Conservation (phyloP, 2,329 filamentous ascomycete genomes). For the Aspergillus uvarum region DNA sequence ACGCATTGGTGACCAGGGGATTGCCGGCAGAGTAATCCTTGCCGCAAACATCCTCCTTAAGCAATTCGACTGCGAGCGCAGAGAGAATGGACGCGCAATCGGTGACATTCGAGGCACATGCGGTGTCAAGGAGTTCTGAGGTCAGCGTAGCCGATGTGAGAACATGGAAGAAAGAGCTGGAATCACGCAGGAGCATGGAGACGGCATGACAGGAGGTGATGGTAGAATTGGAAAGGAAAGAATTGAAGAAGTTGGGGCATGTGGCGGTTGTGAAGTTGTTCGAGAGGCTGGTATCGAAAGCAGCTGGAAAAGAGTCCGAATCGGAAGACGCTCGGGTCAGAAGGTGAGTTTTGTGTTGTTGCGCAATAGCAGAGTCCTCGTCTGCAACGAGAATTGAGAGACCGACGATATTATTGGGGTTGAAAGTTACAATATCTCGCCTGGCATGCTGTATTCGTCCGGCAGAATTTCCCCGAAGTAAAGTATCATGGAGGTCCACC, state of each 20-base stretch:
- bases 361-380: not conserved
- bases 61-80: constrained; percentile 65
- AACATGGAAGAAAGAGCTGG: constrained; percentile 78
- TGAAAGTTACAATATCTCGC: not conserved
- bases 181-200: constrained; percentile 82
- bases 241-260: constrained; percentile 60
- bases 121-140: constrained; percentile 73
- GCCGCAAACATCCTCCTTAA: constrained; percentile 64
- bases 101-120: constrained; percentile 67
- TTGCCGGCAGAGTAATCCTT: constrained; percentile 68
- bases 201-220: constrained; percentile 78
- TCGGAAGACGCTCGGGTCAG: constrained; percentile 7
- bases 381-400: not conserved
- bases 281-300: constrained; percentile 66
- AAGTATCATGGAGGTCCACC: not conserved
- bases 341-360: not conserved
- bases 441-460: not conserved
- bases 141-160: constrained; percentile 69
- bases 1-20: constrained; percentile 69
- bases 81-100: constrained; percentile 67
- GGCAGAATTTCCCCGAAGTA: not conserved
- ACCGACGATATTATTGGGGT: not conserved
- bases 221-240: constrained; percentile 63
- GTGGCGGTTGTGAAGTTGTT: constrained; percentile 59
- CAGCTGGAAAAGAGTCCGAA: constrained; percentile 52